These are phyloP conservation scores for Botrytis fragariae DNA, from an alignment of 2,329 filamentous ascomycete genomes.

Conservation along the genomic window DNA sequence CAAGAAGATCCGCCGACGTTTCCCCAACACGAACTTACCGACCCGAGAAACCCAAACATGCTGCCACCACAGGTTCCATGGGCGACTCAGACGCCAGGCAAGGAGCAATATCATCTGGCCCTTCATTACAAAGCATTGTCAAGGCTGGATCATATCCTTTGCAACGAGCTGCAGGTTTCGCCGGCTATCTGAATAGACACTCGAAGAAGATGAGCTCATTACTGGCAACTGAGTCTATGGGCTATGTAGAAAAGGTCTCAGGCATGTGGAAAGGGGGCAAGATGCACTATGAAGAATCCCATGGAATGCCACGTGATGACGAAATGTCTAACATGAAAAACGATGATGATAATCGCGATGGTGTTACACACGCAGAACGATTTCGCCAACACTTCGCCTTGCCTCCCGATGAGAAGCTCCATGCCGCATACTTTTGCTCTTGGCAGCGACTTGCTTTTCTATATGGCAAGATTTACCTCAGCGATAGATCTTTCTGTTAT, in stretches of 20 bases:
- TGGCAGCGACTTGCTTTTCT: slow-evolving; percentile 86
- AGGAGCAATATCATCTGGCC: slow-evolving; percentile 45
- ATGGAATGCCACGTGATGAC: slow-evolving; percentile 52
- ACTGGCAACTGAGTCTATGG: slow-evolving; percentile 87
- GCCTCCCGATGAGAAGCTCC: slow-evolving; percentile 76
- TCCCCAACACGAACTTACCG: slow-evolving; percentile 19
- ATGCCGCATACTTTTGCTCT: slow-evolving; percentile 89
- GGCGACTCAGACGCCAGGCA: slow-evolving; percentile 27
- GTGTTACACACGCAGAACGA: slow-evolving; percentile 68
- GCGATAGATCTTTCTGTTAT: slow-evolving; percentile 85
- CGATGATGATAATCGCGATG: slow-evolving; percentile 61
- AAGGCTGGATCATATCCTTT: slow-evolving; percentile 71
- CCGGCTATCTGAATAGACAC: slow-evolving; percentile 75
- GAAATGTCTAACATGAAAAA: slow-evolving; percentile 44
- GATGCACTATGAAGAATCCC: slow-evolving; percentile 75
- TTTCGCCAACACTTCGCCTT: slow-evolving; percentile 90
- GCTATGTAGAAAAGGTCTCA: slow-evolving; percentile 93
- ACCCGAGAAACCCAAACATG: slow-evolving; percentile 24
- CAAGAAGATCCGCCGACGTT: slow-evolving; percentile 22
- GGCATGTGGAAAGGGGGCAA: slow-evolving; percentile 94
- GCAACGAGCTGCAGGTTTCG: slow-evolving; percentile 78
- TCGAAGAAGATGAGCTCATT: slow-evolving; percentile 79
- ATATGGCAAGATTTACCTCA: slow-evolving; percentile 96
- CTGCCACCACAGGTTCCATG: slow-evolving; percentile 31
- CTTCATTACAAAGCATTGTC: slow-evolving; percentile 56